phyloP scores from a whole-genome alignment of 345 rosid genomes.

The Euphorbia tirucalli region DNA sequence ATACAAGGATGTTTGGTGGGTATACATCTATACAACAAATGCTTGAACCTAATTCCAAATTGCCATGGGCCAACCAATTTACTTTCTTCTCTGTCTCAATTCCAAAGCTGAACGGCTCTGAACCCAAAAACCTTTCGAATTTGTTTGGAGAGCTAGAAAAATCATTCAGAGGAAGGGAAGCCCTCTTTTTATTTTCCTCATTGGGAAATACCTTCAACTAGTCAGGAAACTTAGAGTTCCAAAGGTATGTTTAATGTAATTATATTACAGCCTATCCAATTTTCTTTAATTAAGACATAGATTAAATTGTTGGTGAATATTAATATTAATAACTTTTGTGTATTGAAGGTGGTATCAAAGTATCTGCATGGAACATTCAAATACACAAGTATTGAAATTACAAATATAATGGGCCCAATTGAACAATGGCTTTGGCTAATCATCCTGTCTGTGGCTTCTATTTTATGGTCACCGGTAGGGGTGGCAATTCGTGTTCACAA shows the following conservation, averaged over 20 bases:
- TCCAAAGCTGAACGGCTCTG: slow-evolving; percentile 17
- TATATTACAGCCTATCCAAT: neutral
- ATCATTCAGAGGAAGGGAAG: too few species aligned
- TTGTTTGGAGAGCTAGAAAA: slow-evolving; percentile 30
- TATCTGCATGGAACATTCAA: slow-evolving; percentile 27
- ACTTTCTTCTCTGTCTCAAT: slow-evolving; percentile 31
- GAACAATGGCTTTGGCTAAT: slow-evolving; percentile 37
- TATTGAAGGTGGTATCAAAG: slow-evolving; percentile 27
- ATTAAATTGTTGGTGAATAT: too few species aligned
- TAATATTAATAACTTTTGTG: neutral
- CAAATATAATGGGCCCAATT: slow-evolving; percentile 43
- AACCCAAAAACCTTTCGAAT: slow-evolving; percentile 32
- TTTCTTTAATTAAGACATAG: too few species aligned
- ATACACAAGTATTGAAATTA: slow-evolving; percentile 39
- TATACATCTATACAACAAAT: slow-evolving; percentile 48
- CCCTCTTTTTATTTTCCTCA: slow-evolving; percentile 30
- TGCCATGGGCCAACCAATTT: slow-evolving; percentile 49
- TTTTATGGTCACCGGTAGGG: too few species aligned
- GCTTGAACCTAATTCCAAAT: slow-evolving; percentile 31
- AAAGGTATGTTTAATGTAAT: too few species aligned
- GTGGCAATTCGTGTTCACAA: too few species aligned
- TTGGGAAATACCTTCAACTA: slow-evolving; percentile 26
- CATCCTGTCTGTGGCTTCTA: slow-evolving; percentile 46
- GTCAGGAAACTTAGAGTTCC: slow-evolving; percentile 29
- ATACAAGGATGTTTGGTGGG: slow-evolving; percentile 37